Evolutionary conservation across 495 filamentous ascomycete species (phyloP), one percentile per base, ranked within the genome.

Genomic region (Beverwykella pulmonaria): DNA sequence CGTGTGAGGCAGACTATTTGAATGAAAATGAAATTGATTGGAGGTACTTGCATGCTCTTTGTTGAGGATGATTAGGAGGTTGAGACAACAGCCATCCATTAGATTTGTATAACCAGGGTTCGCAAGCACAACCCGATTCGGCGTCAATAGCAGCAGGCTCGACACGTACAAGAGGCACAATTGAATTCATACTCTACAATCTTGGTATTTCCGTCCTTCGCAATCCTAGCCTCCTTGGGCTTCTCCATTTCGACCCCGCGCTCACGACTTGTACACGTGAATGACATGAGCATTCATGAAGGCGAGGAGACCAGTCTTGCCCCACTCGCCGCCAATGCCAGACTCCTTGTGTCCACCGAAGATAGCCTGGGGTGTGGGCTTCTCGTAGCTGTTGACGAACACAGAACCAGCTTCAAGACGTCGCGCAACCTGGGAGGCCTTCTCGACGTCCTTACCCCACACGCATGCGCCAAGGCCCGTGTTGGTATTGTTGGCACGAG

Each of bases 281-380:
- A 78, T 68, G 29, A 76, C 76, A 56, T 87, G 81, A n/a, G 82
- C 80, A 58, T 88, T 86, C 53, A 78, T 80, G 70, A 85, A 90
- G n/a, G 77, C 76, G 61, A 85, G 74, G 65, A 89, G 67, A 1
- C 88, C 88, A 57, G 81, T 79, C 56, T 63, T 73, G 55, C 76
- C 76, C 69, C 71, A 75, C 61, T 75, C 88, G 19, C 82, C 82
- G 2, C 88, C 88, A 61, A 88, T 83, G 1, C 88, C 88, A 62
- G 81, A 84, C 64, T 87, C 79, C 79, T 90, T 89, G 72, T 85
- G 82, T 17, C 88, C 88, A 17, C 78, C 82, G 70, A 90, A 90
- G 53, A 82, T 82, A 1, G 80, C 82, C 61, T 83, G 82, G 50
- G 79, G 82, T 0, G 77, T 77, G 0, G 79, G 75, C 63, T 80